Evolutionary conservation across 2,329 filamentous ascomycete genomes (phyloP), one percentile per base, ranked within the genome.

Genomic region (Alternaria postmessia): DNA sequence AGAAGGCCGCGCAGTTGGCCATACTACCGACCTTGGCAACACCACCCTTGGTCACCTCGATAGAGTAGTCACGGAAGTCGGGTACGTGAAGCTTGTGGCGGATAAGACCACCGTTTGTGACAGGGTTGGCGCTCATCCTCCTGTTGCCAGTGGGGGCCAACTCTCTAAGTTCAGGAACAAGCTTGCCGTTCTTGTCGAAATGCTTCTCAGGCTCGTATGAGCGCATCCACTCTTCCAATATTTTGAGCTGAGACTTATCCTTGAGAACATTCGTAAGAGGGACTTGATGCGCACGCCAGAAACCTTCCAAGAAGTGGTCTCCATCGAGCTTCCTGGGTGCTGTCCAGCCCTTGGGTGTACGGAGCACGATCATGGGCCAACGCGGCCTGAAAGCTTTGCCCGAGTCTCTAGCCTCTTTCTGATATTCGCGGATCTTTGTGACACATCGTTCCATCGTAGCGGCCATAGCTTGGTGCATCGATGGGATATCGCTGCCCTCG

Each of bases 401-500:
- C 0, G 87, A 88, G 3, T 90, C 87, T 44, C 91, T 88, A 22
- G 90, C 89, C 74, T 92, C 79, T 77, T 91, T 90, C 76, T 93
- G 91, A 71, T 87, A 87, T 60, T 84, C 82, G 56, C 81, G 83
- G 73, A 94, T 94, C 72, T 93, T 88, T 16, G 83, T 76, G 18
- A 94, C 87, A 71, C 89, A 92, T 66, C 87, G 84, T 75, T 94
- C 91, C 28, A 94, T 80, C 0, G 91, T 93, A 43, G 86, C 86
- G 12, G 91, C 90, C 91, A 93, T 93, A 57, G 90, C 91, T 76
- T 93, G 91, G 73, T 93, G 90, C 91, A 94, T 93, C 46, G 85
- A 86, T 34, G 90, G 85, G 28, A 90, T 73, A 54, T 94, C 90
- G 64, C 88, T 87, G 49, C 91, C 91, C 73, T 93, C 90, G 48